Evolutionary conservation across 2,329 filamentous ascomycete species (phyloP).

Genomic region (Phialocephala sp.): DNA sequence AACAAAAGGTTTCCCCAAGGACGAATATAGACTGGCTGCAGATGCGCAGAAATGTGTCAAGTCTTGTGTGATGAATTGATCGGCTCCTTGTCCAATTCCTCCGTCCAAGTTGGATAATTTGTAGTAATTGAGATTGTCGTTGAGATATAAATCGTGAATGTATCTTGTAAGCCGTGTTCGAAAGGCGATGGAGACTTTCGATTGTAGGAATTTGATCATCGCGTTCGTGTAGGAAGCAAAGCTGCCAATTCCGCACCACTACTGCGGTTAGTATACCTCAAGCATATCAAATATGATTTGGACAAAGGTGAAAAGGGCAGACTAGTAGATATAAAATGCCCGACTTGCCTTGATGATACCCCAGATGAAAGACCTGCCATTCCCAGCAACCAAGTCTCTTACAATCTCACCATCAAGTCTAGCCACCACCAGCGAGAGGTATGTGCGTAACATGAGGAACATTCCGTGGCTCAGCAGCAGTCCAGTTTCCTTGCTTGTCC

Average conservation of each 20-base stretch:
- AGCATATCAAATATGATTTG: neutral
- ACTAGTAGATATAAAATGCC: constrained; percentile 3
- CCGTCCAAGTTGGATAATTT: constrained; percentile 93
- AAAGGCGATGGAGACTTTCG: constrained; percentile 98
- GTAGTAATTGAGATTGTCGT: constrained; percentile 95
- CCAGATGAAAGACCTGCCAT: constrained; percentile 85
- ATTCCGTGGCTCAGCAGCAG: constrained; percentile 85
- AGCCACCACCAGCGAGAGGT: constrained; percentile 91
- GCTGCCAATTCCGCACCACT: constrained; percentile 92
- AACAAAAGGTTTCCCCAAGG: constrained; percentile 96
- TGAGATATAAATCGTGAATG: constrained; percentile 95
- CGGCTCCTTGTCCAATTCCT: constrained; percentile 87
- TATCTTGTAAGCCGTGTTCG: constrained; percentile 92
- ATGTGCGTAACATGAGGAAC: constrained; percentile 90
- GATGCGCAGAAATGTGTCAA: constrained; percentile 93
- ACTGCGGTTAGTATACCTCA: constrained; percentile 24
- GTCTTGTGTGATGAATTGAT: constrained; percentile 98
- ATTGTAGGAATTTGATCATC: constrained; percentile 98
- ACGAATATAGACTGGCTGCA: constrained; percentile 92
- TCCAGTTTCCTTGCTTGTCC: constrained; percentile 94
- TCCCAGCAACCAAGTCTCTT: constrained; percentile 91
- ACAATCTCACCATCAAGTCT: constrained; percentile 95
- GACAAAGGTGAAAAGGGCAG: no score
- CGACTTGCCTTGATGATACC: constrained; percentile 76
- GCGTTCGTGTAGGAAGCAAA: constrained; percentile 97